Percentiles rank a stretch among this genome's conserved stretches.
Evolutionary conservation across 2,329 filamentous ascomycete species (phyloP).

Genomic region (Curvularia spicifera): DNA sequence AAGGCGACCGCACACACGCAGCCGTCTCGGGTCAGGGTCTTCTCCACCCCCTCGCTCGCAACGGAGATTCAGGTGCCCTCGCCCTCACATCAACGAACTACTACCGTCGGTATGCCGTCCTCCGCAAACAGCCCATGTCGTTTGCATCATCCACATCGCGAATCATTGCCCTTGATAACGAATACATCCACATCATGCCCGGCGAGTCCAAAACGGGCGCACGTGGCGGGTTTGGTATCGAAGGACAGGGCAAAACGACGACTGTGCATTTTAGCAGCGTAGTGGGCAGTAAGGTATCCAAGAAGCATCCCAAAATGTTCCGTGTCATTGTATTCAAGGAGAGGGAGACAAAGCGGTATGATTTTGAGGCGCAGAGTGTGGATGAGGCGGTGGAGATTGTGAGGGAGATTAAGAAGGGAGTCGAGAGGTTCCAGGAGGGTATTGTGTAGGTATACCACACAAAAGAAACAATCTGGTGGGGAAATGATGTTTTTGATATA

Average conservation of each 20-base stretch:
- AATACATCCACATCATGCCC: slow-evolving; percentile 87
- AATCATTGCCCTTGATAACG: slow-evolving; percentile 79
- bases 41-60: slow-evolving; percentile 69
- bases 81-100: slow-evolving; percentile 47
- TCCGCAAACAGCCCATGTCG: slow-evolving; percentile 81
- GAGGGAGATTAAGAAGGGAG: slow-evolving; percentile 76
- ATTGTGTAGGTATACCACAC: slow-evolving; percentile 28
- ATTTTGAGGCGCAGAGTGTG: slow-evolving; percentile 77
- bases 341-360: slow-evolving; percentile 79
- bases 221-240: slow-evolving; percentile 22
- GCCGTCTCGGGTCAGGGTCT: slow-evolving; percentile 57
- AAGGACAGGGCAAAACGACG: slow-evolving; percentile 69
- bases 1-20: slow-evolving; percentile 58
- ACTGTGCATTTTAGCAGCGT: slow-evolving; percentile 84
- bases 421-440: slow-evolving; percentile 68
- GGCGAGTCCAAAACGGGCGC: slow-evolving; percentile 60
- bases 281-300: slow-evolving; percentile 79
- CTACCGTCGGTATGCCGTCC: slow-evolving; percentile 80
- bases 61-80: slow-evolving; percentile 53
- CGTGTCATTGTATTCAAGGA: slow-evolving; percentile 79
- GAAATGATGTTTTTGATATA: neutral
- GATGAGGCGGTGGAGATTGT: slow-evolving; percentile 82
- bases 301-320: slow-evolving; percentile 81
- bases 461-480: neutral
- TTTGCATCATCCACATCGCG: slow-evolving; percentile 78